Evolutionary conservation across 495 filamentous ascomycete species (phyloP).

Genomic region (Rostrohypoxylon terebratum): DNA sequence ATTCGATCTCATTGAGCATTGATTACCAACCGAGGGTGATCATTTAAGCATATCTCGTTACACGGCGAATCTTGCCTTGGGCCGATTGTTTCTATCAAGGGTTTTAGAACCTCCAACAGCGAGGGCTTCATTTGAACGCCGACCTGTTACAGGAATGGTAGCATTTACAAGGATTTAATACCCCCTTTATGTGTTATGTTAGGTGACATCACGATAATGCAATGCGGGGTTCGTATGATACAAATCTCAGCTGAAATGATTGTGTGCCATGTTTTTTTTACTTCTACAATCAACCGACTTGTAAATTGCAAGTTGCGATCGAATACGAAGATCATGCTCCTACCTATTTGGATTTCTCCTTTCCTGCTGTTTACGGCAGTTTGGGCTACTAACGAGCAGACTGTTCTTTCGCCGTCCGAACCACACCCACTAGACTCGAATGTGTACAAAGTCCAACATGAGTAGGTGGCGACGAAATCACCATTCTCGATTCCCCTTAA

Average conservation of each 20-base stretch:
- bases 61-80: too few species aligned
- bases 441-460: constrained; percentile 32
- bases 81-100: too few species aligned
- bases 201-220: constrained; percentile 41
- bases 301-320: not conserved
- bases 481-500: not conserved
- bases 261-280: not conserved
- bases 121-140: not conserved
- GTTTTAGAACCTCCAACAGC: not conserved
- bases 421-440: constrained; percentile 10
- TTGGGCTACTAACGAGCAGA: constrained; percentile 14
- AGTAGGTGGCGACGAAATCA: constrained; percentile 12
- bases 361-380: constrained; percentile 14
- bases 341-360: not conserved
- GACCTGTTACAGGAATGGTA: not conserved
- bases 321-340: not conserved
- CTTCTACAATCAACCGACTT: not conserved
- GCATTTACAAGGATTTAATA: constrained; percentile 14
- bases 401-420: constrained; percentile 9
- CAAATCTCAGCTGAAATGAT: not conserved
- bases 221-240: constrained; percentile 28
- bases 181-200: not conserved
- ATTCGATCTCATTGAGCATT: not conserved
- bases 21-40: not conserved
- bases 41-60: not conserved